Base-by-base conservation (phyloP, 2,329 filamentous ascomycete genomes). In the Ophioceras dolichostomum region DNA sequence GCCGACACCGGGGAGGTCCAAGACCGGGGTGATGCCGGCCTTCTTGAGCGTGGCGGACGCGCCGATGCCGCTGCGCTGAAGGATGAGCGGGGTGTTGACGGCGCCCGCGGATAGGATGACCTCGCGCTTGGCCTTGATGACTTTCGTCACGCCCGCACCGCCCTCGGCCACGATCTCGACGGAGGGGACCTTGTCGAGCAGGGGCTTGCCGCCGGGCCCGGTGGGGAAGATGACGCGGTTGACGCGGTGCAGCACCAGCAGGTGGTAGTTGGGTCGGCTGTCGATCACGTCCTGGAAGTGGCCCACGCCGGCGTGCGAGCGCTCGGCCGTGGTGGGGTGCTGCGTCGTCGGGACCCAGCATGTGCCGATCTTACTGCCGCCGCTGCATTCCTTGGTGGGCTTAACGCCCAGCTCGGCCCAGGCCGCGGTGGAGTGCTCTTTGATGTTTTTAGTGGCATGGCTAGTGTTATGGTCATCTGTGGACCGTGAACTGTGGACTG, bases 61-160 rank as follows among this genome's bases (percentile, higher is more conserved):
- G 12, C 76, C 76, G 35, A 79, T 64, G 1, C 75, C 75, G 0
- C 71, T 76, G 4, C 76, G 55, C 41, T 79, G 73, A 20, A 70
- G 62, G 10, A 73, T 59, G 51, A 67, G 71, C 8, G 65, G 75
- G 10, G 67, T 73, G 47, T 67, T 65, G 31, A 69, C 55, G 24
- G 62, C 67, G 1, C 76, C 76, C 1, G 71, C 72, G 7, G 66
- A 65, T 3, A 81, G 51, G 24, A 80, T 64, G 6, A 77, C 61
- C 45, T 79, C 74, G 38, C 50, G 46, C 42, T 42, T 47, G 20
- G 8, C 38, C 43, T 10, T 31, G n/a, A n/a, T n/a, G 18, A 38
- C 36, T 13, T 12, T 17, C n/a, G 19, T 31, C 22, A 16, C 32
- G n/a, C 26, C 13, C 9, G 4, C 10, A 27, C 21, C 26, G 12